Evolutionary conservation across 2,329 filamentous ascomycete species (phyloP).

Genomic region (Nannizzia gypsea): DNA sequence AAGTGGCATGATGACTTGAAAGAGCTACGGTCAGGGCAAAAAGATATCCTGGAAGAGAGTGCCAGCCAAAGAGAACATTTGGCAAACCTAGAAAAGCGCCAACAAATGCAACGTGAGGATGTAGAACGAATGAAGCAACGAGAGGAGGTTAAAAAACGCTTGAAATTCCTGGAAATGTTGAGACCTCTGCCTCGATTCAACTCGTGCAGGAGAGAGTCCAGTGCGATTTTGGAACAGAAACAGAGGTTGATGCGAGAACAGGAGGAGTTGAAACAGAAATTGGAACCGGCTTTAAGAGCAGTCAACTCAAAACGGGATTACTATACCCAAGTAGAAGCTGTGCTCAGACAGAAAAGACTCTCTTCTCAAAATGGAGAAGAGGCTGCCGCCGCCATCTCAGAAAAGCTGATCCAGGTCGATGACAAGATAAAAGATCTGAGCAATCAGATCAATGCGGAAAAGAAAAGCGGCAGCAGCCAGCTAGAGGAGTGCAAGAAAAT

Average conservation of each 20-base stretch:
- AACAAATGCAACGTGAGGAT: constrained; percentile 63
- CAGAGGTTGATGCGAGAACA: constrained; percentile 47
- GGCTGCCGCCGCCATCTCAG: constrained; percentile 31
- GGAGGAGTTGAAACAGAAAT: constrained; percentile 46
- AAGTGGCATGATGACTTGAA: constrained; percentile 67
- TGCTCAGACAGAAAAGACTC: constrained; percentile 44
- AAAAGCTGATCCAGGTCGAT: constrained; percentile 31
- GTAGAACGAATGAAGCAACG: constrained; percentile 73
- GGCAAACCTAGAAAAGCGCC: constrained; percentile 56
- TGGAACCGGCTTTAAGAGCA: constrained; percentile 57
- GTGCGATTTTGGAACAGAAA: constrained; percentile 44
- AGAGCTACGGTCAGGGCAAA: constrained; percentile 56
- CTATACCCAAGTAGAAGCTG: constrained; percentile 40
- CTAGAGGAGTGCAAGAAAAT: constrained; percentile 41
- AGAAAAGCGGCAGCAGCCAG: constrained; percentile 39
- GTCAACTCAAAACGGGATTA: constrained; percentile 63
- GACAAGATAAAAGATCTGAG: constrained; percentile 27
- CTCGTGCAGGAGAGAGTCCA: constrained; percentile 39
- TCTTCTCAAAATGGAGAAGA: constrained; percentile 45
- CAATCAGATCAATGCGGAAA: constrained; percentile 40
- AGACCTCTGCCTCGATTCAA: constrained; percentile 56
- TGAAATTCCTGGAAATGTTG: constrained; percentile 53
- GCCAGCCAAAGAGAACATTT: constrained; percentile 52
- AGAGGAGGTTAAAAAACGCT: constrained; percentile 51
- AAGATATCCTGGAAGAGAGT: constrained; percentile 47